Conservation (phyloP, 306 rosid genomes). For the Pueraria montana region DNA sequence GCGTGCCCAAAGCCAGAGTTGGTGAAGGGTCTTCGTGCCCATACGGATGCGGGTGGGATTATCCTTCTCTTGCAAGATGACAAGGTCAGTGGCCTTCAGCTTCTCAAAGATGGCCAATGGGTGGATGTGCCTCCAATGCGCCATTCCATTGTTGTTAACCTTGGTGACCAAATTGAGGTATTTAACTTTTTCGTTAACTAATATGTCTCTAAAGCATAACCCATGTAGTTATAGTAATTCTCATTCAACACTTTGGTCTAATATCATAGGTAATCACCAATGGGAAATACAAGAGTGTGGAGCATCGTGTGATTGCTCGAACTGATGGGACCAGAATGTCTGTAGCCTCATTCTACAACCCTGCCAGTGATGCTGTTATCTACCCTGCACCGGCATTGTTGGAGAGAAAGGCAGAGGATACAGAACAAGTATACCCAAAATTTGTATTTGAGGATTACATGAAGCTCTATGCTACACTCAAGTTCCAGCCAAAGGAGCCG, state of each 20-base stretch:
- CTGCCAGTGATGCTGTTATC: conserved; percentile 76
- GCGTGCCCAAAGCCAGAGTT: conserved; percentile 78
- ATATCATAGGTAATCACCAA: conserved; percentile 66
- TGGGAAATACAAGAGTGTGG: conserved; percentile 86
- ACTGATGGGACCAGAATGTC: conserved; percentile 73
- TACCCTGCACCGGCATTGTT: conserved; percentile 71
- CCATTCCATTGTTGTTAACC: conserved; percentile 79
- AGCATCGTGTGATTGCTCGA: conserved; percentile 76
- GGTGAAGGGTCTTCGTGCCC: conserved; percentile 82
- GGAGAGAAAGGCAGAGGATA: conserved; percentile 51
- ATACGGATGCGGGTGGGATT: conserved; percentile 84
- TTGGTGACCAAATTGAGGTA: conserved; percentile 88
- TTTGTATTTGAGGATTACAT: conserved; percentile 5
- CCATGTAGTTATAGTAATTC: background rate
- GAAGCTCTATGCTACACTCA: background rate
- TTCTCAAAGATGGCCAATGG: conserved; percentile 75
- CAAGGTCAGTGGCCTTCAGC: conserved; percentile 82
- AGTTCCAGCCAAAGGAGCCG: background rate
- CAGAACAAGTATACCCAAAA: conserved; percentile 39
- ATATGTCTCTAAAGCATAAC: background rate
- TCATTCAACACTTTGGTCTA: background rate
- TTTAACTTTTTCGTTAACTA: background rate
- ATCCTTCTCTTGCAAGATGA: conserved; percentile 83
- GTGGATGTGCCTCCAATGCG: conserved; percentile 84
- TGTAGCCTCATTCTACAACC: conserved; percentile 83